Base-by-base conservation (phyloP, 108 stramenopile species). In the Skeletonema potamos region DNA sequence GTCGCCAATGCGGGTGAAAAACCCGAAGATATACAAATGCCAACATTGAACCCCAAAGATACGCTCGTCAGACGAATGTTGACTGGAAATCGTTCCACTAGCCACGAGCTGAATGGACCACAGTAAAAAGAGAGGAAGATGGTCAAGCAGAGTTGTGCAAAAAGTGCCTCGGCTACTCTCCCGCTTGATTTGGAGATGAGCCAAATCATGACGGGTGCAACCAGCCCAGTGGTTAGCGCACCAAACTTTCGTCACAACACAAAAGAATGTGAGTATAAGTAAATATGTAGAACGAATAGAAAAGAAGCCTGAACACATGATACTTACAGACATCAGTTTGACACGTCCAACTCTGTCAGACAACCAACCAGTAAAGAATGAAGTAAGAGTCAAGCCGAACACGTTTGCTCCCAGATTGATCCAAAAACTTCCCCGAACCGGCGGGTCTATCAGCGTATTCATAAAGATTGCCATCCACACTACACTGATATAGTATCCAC, bases 401-500 rank as follows among this genome's bases (percentile, higher is more conserved):
- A 82, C 61, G 11, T 75, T 33, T 33, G 68, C 58, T 4, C 10
- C 6, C n/a, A 74, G 51, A 57, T 83, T 83, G 62, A 83, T 55
- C 22, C 32, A 48, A 46, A 83, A 83, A 22, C 78, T 73, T 51
- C 64, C n/a, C 4, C 66, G 77, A 2, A 79, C 54, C 0, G 81
- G 81, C 13, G 62, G 75, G 11, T 76, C 63, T 4, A 76, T 20
- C 0, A 82, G 20, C 27, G 39, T 29, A 11, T 54, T 29, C 86
- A 86, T 84, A 43, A 26, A 84, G 58, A 83, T 61, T 6, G 81
- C 81, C 54, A 84, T 48, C 86, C 86, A 86, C 17, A 86, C 83
- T 39, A 81, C 82, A 12, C 46, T 58, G 11, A 84, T 54, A 39
- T 86, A 86, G 59, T 81, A 86, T 10, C 73, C 66, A 1, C 73